Conservation (phyloP, 1,284 basidiomycete species). For the Ustilago lituana region DNA sequence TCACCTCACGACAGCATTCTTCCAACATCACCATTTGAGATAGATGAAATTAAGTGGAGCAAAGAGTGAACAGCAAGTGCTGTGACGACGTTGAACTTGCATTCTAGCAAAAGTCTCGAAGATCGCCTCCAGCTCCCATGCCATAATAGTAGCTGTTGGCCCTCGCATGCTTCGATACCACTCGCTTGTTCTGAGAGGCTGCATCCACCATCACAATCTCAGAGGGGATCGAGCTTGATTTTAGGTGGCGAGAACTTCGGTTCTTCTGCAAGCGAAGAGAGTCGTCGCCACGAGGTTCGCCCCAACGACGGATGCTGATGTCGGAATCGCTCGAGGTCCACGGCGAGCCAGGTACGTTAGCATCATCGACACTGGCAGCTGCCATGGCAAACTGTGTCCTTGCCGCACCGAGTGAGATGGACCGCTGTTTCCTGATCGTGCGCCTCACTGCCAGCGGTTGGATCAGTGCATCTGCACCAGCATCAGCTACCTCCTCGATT, state of each 20-base stretch:
- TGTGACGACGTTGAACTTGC: too few species aligned
- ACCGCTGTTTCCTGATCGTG: conserved; percentile 24
- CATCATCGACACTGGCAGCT: background rate
- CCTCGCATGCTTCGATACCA: conserved; percentile 6
- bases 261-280: conserved; percentile 10
- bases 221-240: conserved; percentile 11
- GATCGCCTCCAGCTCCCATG: conserved; percentile 22
- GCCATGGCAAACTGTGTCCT: conserved; percentile 10
- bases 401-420: conserved; percentile 29
- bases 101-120: conserved; percentile 29
- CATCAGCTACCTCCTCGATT: background rate
- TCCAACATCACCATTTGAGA: too few species aligned
- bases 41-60: too few species aligned
- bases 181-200: conserved; percentile 1
- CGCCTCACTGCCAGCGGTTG: conserved; percentile 12
- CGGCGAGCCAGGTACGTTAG: conserved; percentile 26
- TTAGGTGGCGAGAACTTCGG: conserved; percentile 5
- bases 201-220: background rate
- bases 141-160: conserved; percentile 31
- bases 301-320: conserved; percentile 46
- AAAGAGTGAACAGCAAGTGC: too few species aligned
- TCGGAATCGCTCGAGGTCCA: conserved; percentile 50
- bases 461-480: background rate
- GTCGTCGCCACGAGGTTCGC: conserved; percentile 26
- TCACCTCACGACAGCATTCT: too few species aligned